Conservation (phyloP, 169 alveolate species). For the Plasmodium gallinaceum region DNA sequence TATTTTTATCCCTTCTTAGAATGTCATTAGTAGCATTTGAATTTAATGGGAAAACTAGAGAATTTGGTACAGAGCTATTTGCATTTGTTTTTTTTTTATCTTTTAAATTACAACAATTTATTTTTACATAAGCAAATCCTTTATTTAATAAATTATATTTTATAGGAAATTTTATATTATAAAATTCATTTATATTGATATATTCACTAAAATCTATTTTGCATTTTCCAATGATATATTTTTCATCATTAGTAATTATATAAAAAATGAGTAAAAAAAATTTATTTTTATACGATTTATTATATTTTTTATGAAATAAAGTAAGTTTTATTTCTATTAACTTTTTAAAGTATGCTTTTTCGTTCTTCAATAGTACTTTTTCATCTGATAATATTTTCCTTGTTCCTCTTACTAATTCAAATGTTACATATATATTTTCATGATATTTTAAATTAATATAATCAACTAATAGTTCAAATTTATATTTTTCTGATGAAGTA, state of each 20-base stretch:
- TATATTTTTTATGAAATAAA: conserved; percentile 8
- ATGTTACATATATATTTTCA: conserved; percentile 10
- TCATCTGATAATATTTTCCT: too few relatives aligned
- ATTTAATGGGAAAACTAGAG: too few relatives aligned
- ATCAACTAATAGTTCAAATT: not conserved
- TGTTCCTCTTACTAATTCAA: conserved; percentile 9
- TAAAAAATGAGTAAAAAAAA: not conserved
- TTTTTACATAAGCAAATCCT: conserved; percentile 1
- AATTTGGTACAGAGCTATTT: too few relatives aligned
- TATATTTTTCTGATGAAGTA: not conserved
- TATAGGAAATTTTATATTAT: not conserved
- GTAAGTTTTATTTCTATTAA: conserved; percentile 2
- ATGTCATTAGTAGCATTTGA: too few relatives aligned
- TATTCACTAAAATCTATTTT: conserved; percentile 12
- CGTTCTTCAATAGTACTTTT: not conserved
- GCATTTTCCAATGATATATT: conserved; percentile 12
- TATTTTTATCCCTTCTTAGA: too few relatives aligned
- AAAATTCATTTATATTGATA: not conserved
- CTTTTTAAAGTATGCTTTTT: conserved; percentile 14
- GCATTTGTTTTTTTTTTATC: too few relatives aligned
- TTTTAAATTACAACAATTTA: not conserved
- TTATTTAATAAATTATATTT: not conserved
- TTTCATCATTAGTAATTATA: conserved; percentile 2
- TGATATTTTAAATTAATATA: conserved; percentile 5
- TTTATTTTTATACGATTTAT: conserved; percentile 1